Percentiles rank a stretch among this genome's conserved stretches.
These are phyloP conservation scores for Aspergillus pseudoglaucus DNA, from an alignment of 2,329 filamentous ascomycete species.

Conservation along the genomic window DNA sequence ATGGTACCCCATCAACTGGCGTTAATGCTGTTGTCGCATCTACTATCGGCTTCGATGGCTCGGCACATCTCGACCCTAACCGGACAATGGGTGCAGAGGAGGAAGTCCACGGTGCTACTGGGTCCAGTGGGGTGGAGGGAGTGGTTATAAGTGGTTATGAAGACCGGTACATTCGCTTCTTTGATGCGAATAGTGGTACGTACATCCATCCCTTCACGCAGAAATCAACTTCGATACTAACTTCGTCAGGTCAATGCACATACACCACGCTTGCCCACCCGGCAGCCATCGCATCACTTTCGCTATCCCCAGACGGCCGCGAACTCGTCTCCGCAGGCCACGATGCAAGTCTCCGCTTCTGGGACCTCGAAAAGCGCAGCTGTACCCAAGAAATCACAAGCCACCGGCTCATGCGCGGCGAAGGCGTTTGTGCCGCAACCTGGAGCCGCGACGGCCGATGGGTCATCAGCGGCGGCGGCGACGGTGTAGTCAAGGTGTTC, in stretches of 20 bases:
- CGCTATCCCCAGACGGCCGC: conserved; percentile 83
- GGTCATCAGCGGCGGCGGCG: conserved; percentile 89
- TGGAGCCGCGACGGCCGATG: conserved; percentile 95
- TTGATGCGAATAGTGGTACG: conserved; percentile 97
- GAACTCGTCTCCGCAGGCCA: conserved; percentile 95
- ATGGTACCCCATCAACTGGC: conserved; percentile 72
- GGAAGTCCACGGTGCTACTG: conserved; percentile 72
- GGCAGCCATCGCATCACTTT: conserved; percentile 83
- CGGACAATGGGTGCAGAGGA: conserved; percentile 64
- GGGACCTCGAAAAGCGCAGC: conserved; percentile 89
- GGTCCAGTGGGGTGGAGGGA: conserved; percentile 76
- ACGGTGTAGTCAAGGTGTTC: conserved; percentile 93
- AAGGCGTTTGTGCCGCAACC: conserved; percentile 87
- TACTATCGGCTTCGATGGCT: conserved; percentile 68
- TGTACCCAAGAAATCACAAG: conserved; percentile 94
- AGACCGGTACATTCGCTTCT: conserved; percentile 92
- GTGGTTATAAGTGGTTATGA: conserved; percentile 95
- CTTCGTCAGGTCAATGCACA: conserved; percentile 78
- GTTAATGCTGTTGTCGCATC: conserved; percentile 90
- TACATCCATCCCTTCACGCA: conserved; percentile 17
- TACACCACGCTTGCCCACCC: conserved; percentile 98
- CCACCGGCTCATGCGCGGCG: conserved; percentile 89
- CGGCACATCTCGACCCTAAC: conserved; percentile 54
- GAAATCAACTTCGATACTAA: conserved; percentile 9
- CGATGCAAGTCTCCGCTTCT: conserved; percentile 92